Evolutionary conservation across 1,284 basidiomycete genomes (phyloP).

Genomic region (Pyrrhoderma lamaoense): DNA sequence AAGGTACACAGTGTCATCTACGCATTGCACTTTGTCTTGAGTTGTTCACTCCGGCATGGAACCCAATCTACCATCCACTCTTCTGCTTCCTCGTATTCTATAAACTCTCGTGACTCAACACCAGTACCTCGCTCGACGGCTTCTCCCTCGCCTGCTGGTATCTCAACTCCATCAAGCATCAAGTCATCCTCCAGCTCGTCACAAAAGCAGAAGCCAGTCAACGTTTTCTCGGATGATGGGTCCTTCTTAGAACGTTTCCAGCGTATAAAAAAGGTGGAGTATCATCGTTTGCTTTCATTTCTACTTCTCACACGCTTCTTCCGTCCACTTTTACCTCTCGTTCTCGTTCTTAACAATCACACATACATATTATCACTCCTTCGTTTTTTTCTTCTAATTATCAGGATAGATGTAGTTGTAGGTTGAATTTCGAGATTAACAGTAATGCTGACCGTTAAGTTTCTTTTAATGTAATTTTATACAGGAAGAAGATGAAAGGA

Average conservation of each 20-base stretch:
- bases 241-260: constrained; percentile 54
- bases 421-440: not conserved
- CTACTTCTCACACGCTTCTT: not conserved
- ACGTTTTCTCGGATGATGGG: constrained; percentile 54
- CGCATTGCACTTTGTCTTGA: no score
- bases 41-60: no score
- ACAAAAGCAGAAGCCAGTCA: constrained; percentile 38
- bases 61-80: no score
- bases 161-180: constrained; percentile 9
- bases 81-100: no score
- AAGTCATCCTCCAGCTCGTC: constrained; percentile 5
- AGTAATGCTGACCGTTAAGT: constrained; percentile 2
- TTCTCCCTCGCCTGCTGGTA: not conserved
- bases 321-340: not conserved
- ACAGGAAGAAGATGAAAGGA: constrained; percentile 55
- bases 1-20: no score
- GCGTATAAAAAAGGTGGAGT: constrained; percentile 40
- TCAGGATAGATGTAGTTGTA: not conserved
- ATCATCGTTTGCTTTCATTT: not conserved
- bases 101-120: not conserved
- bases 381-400: not conserved
- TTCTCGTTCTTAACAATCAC: not conserved
- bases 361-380: not conserved
- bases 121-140: not conserved
- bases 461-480: not conserved